Evolutionary conservation across 2,329 filamentous ascomycete species (phyloP), one percentile per base, ranked within the genome.

Genomic region (Fusarium austroafricanum): DNA sequence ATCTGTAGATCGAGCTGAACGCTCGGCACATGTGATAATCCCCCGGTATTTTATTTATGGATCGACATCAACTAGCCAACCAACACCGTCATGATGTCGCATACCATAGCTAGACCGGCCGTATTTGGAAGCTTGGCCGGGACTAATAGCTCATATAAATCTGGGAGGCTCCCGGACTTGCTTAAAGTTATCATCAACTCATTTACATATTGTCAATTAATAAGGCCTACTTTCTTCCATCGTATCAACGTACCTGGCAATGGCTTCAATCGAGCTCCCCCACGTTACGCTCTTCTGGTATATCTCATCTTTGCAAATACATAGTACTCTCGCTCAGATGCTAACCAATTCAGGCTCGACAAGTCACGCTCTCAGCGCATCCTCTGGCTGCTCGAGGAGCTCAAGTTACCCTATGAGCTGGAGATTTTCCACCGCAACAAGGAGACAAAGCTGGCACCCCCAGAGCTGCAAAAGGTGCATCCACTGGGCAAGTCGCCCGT

Each of bases 401-500:
- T 96, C 65, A 85, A 91, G 42, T 79, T 97, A 33, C 85, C 90
- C 28, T 97, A 97, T 79, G 88, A 94, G 65, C 81, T 97, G 59
- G 88, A 95, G 74, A 85, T 91, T 54, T 96, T 91, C 84, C 93
- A 92, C 78, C 90, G 94, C 53, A 76, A 83, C 67, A 81, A 79
- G 55, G 74, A 82, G 58, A 86, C 90, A 55, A 85, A 83, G 72
- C 83, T 92, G n/a, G 94, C 94, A 2, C 92, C 93, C 5, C 82
- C 88, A 0, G 90, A 92, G 73, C 85, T 97, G 44, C 90, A 91
- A 74, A 84, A 92, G 67, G 80, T 97, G 37, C 93, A 97, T 75
- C 91, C 93, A 0, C 84, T 97, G 6, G 95, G 95, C 65, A 97
- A 97, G 78, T 94, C 93, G 2, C 95, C 95, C 1, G 81, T 95